These are phyloP conservation scores for Leishmania braziliensis DNA, from an alignment of 208 protist species.

Conservation along the genomic window DNA sequence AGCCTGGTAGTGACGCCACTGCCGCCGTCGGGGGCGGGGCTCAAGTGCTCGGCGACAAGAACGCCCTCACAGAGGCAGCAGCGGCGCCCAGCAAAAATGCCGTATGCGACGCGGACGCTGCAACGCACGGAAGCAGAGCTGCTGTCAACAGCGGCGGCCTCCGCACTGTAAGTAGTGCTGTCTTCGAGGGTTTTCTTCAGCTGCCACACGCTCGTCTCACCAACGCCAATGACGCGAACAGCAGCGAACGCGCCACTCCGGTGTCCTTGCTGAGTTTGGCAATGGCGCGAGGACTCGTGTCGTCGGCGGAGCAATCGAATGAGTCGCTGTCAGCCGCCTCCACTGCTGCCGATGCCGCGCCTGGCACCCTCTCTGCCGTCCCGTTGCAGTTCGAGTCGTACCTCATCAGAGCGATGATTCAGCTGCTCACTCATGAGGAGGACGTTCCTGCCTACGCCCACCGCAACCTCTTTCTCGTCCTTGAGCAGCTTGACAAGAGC, in stretches of 20 bases:
- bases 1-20: background rate
- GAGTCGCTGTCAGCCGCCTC: background rate
- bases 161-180: constrained; percentile 6
- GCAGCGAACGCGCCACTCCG: background rate
- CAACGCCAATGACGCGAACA: background rate
- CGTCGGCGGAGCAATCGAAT: background rate
- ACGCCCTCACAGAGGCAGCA: background rate
- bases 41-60: background rate
- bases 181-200: constrained; percentile 5
- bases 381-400: constrained; percentile 70
- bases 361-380: constrained; percentile 22
- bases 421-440: constrained; percentile 47
- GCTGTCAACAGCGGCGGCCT: constrained; percentile 1
- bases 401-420: constrained; percentile 48
- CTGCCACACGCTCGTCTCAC: background rate
- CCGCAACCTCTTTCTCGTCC: constrained; percentile 64
- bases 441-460: constrained; percentile 65
- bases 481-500: constrained; percentile 66
- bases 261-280: constrained; percentile 16
- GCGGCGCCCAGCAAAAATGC: background rate
- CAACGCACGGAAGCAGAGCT: background rate
- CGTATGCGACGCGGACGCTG: background rate
- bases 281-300: constrained; percentile 14
- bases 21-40: background rate
- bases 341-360: background rate